A percentile compares a stretch with the other conserved stretches of the same genome.
Conservation (phyloP, 441 rosid species). For the Croton setiger region DNA sequence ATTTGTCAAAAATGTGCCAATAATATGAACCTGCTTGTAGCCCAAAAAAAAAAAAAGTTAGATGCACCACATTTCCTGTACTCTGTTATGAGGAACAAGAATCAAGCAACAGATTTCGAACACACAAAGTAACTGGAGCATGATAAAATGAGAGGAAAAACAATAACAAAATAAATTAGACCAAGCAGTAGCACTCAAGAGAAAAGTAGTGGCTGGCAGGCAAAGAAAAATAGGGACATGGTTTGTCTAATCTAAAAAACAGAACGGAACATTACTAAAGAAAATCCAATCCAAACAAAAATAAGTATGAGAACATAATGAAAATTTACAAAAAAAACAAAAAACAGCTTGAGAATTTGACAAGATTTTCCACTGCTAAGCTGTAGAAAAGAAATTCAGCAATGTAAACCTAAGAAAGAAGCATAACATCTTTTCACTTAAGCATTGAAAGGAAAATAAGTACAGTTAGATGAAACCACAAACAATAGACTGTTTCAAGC, state of each 20-base stretch:
- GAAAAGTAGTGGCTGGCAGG: not conserved
- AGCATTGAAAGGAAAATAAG: not conserved
- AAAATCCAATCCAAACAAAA: too few relatives aligned
- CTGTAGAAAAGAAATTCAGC: not conserved
- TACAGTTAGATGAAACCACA: not conserved
- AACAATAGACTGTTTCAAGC: not conserved
- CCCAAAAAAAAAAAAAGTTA: not conserved
- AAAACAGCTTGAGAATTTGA: not conserved
- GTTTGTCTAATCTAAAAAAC: not conserved
- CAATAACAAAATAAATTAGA: not conserved
- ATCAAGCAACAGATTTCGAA: not conserved
- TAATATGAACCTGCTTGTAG: slow-evolving; percentile 55
- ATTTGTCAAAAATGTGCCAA: slow-evolving; percentile 67
- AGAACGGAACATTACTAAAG: not conserved
- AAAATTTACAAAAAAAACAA: not conserved
- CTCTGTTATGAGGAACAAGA: not conserved
- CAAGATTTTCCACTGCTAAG: not conserved
- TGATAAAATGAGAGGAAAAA: not conserved
- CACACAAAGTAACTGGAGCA: not conserved
- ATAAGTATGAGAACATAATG: not conserved
- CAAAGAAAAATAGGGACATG: not conserved
- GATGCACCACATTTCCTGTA: not conserved
- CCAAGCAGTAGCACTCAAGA: not conserved
- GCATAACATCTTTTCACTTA: not conserved
- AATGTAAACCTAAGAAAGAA: not conserved